phyloP scores from a whole-genome alignment of 2,329 filamentous ascomycete genomes.

The Ceratocystis colombiana region DNA sequence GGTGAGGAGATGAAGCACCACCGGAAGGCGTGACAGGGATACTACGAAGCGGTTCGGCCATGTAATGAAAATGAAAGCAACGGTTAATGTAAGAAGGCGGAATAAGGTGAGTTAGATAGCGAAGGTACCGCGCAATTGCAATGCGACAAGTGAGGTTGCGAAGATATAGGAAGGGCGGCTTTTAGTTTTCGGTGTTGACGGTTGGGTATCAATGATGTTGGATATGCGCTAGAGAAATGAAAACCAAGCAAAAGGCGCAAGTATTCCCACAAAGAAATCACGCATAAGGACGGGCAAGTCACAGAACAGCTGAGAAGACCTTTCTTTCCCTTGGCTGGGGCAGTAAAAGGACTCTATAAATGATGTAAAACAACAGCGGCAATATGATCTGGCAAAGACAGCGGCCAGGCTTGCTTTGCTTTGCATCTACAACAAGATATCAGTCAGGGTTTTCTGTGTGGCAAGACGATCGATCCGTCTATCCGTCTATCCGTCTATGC shows the following conservation, averaged over 20 bases:
- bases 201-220: conserved; percentile 21
- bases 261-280: background rate
- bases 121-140: background rate
- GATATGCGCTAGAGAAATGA: conserved; percentile 18
- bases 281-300: background rate
- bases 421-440: background rate
- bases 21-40: conserved; percentile 4
- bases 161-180: background rate
- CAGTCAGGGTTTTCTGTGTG: background rate
- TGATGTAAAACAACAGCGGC: background rate
- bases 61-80: background rate
- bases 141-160: background rate
- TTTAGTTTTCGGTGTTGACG: background rate
- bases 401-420: background rate
- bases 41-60: background rate
- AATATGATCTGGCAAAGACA: background rate
- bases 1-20: background rate
- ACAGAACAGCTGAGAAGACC: background rate
- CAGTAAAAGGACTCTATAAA: background rate
- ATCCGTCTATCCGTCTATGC: background rate
- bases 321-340: background rate
- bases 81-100: background rate
- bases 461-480: conserved; percentile 6
- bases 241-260: background rate
- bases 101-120: background rate